These are phyloP conservation scores for Pueraria montana DNA, from an alignment of 306 rosid genomes.

Conservation along the genomic window DNA sequence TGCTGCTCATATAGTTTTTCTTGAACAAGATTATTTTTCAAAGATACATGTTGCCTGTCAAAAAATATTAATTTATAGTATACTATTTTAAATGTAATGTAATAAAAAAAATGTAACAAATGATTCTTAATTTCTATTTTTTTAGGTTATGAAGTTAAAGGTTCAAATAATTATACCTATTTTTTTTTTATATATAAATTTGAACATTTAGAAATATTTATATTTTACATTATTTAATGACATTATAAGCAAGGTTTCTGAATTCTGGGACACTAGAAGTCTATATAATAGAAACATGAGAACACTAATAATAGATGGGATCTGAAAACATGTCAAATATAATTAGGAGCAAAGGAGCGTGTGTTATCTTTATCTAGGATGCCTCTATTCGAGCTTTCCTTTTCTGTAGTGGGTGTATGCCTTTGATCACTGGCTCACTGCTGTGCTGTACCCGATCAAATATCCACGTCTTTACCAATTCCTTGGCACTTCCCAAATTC, in stretches of 20 bases:
- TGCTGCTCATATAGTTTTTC: too few relatives aligned
- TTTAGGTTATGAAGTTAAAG: too few relatives aligned
- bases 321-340: not conserved
- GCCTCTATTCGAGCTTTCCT: conserved; percentile 24
- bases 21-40: too few relatives aligned
- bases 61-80: too few relatives aligned
- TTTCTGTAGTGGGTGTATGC: conserved; percentile 22
- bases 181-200: too few relatives aligned
- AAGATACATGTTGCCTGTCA: too few relatives aligned
- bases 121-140: too few relatives aligned
- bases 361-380: not conserved
- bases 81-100: too few relatives aligned
- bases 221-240: not conserved
- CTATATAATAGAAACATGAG: not conserved
- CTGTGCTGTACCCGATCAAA: not conserved
- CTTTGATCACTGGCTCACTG: conserved; percentile 3
- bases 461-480: conserved; percentile 29
- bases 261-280: not conserved
- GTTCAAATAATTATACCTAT: too few relatives aligned
- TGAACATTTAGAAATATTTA: too few relatives aligned
- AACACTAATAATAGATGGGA: not conserved
- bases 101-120: too few relatives aligned
- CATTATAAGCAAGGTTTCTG: not conserved
- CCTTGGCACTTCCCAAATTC: conserved; percentile 29
- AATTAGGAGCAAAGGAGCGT: not conserved